Evolutionary conservation across 2,329 filamentous ascomycete genomes (phyloP).

Genomic region (Neophaeococcomyces mojaviensis): DNA sequence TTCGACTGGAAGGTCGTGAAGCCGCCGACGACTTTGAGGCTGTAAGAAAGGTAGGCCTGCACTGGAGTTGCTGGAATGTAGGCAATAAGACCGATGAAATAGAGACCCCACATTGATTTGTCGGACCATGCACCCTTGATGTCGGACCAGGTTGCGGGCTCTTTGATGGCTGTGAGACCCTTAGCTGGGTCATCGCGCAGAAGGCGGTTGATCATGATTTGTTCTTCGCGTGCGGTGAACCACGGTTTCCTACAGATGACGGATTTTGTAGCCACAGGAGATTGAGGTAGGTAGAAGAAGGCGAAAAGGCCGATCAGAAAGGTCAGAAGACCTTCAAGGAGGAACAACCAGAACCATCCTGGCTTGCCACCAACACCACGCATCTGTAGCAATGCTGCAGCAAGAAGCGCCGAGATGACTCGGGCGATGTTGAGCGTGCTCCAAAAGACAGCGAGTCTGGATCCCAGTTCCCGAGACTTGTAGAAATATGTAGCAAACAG

Average conservation of each 20-base stretch:
- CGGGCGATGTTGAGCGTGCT: constrained; percentile 43
- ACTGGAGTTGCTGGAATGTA: constrained; percentile 48
- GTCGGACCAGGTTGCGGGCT: constrained; percentile 22
- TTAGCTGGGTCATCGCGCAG: constrained; percentile 55
- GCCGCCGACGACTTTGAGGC: constrained; percentile 46
- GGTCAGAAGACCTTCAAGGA: constrained; percentile 37
- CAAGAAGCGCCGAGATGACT: constrained; percentile 20
- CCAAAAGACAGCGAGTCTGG: constrained; percentile 64
- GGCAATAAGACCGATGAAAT: constrained; percentile 46
- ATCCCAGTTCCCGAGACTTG: constrained; percentile 61
- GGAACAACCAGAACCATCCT: constrained; percentile 37
- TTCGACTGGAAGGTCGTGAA: constrained; percentile 58
- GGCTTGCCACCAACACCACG: constrained; percentile 29
- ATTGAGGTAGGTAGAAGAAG: constrained; percentile 54
- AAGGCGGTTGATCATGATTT: constrained; percentile 53
- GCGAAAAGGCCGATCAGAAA: constrained; percentile 49
- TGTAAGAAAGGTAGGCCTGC: constrained; percentile 52
- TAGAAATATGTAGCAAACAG: constrained; percentile 56
- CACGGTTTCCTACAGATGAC: constrained; percentile 38
- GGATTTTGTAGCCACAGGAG: constrained; percentile 56
- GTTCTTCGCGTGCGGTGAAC: constrained; percentile 54
- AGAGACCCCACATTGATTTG: constrained; percentile 55
- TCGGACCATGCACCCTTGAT: constrained; percentile 53
- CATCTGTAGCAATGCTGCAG: constrained; percentile 28
- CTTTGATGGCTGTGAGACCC: constrained; percentile 26